Conservation (phyloP, 306 rosid species). For the Trifolium pratense region DNA sequence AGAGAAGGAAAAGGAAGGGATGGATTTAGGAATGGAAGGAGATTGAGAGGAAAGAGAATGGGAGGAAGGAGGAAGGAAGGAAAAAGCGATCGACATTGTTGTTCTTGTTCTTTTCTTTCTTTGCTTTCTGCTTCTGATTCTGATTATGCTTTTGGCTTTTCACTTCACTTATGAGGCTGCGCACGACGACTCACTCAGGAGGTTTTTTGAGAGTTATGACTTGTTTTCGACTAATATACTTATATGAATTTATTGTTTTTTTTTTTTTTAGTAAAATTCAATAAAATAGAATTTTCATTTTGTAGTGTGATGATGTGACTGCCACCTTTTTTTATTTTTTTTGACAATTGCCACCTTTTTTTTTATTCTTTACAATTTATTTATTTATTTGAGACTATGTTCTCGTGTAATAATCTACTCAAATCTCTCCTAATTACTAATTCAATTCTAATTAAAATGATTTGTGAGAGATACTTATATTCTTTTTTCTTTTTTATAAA, state of each 20-base stretch:
- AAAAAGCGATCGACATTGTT: slow-evolving; percentile 76
- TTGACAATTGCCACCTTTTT: no score
- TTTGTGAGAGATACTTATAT: background rate
- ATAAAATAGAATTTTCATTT: background rate
- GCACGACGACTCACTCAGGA: background rate
- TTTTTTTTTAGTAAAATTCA: background rate
- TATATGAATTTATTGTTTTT: background rate
- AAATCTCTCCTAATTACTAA: background rate
- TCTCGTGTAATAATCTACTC: background rate
- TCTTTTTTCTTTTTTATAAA: no score
- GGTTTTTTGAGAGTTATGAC: slow-evolving; percentile 15
- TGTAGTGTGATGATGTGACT: background rate
- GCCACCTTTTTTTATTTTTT: background rate
- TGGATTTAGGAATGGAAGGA: slow-evolving; percentile 45
- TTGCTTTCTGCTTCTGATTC: background rate
- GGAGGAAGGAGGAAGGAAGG: slow-evolving; percentile 43
- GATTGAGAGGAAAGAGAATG: slow-evolving; percentile 38
- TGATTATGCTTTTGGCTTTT: background rate
- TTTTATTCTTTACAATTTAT: background rate
- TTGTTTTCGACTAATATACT: background rate
- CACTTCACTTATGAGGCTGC: slow-evolving; percentile 3
- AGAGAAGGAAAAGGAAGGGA: slow-evolving; percentile 7
- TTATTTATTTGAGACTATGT: no score
- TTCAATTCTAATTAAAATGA: background rate
- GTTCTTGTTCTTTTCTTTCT: background rate